phyloP scores from a whole-genome alignment of 2,329 filamentous ascomycete genomes.

The Berkeleyomyces rouxiae region DNA sequence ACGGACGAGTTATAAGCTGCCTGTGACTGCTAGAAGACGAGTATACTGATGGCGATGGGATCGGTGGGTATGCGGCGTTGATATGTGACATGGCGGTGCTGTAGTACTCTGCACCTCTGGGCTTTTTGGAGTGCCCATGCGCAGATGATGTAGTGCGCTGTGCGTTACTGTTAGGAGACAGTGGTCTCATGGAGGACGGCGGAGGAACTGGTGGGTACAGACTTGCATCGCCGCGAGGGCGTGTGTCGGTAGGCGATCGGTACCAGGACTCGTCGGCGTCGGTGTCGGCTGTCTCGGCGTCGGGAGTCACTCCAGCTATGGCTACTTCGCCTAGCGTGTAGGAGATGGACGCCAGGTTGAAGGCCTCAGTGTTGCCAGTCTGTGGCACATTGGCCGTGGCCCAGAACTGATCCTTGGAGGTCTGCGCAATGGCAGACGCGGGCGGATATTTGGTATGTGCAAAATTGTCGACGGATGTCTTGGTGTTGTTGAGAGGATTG shows the following conservation, averaged over 20 bases:
- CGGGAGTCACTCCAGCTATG: constrained; percentile 5
- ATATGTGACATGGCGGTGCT: constrained; percentile 3
- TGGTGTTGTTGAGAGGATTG: not conserved
- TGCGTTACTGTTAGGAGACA: not conserved
- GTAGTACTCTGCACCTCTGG: not conserved
- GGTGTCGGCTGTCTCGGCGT: not conserved
- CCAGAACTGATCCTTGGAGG: constrained; percentile 11
- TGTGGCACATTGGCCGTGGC: constrained; percentile 9
- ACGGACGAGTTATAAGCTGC: not conserved
- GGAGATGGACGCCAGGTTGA: constrained; percentile 12
- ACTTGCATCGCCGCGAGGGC: not conserved
- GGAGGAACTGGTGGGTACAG: not conserved
- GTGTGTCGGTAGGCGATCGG: not conserved
- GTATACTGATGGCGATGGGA: constrained; percentile 10
- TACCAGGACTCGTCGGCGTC: constrained; percentile 9
- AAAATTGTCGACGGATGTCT: not conserved
- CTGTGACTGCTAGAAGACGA: not conserved
- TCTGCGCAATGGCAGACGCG: not conserved
- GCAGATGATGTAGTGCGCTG: not conserved
- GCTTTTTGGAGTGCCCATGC: not conserved
- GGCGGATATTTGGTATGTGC: not conserved
- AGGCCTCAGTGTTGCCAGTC: constrained; percentile 13
- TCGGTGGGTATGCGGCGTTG: constrained; percentile 7
- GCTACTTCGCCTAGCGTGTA: constrained; percentile 10
- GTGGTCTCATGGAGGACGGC: not conserved